Conservation (phyloP, 2,329 filamentous ascomycete genomes). For the Fusarium subtropicale region DNA sequence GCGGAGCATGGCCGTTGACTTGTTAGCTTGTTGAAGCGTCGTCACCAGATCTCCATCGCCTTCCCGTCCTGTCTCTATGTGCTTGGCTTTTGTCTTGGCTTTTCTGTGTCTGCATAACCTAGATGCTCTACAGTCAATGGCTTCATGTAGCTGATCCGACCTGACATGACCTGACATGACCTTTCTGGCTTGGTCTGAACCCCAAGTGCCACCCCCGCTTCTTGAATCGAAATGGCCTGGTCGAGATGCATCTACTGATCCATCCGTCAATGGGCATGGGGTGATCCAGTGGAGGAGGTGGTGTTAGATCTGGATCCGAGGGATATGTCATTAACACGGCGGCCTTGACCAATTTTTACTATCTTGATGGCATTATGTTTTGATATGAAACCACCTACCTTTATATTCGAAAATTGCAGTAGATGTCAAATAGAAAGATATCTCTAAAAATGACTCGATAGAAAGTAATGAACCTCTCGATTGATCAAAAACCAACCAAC, state of each 20-base stretch:
- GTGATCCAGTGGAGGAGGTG: slow-evolving; percentile 23
- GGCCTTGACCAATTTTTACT: background rate
- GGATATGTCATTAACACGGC: background rate
- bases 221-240: slow-evolving; percentile 14
- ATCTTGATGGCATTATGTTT: background rate
- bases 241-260: slow-evolving; percentile 14
- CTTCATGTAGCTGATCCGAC: slow-evolving; percentile 17
- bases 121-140: slow-evolving; percentile 7
- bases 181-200: background rate
- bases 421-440: background rate
- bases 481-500: slow-evolving; percentile 11
- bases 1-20: slow-evolving; percentile 7
- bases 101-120: background rate
- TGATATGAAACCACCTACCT: background rate
- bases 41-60: slow-evolving; percentile 1
- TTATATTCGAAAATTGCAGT: too few relatives aligned
- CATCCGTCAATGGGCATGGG: slow-evolving; percentile 18
- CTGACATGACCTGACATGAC: slow-evolving; percentile 4
- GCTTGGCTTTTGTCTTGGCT: slow-evolving; percentile 23
- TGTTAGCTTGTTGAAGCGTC: slow-evolving; percentile 8
- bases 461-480: background rate
- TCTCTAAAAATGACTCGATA: background rate
- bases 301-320: slow-evolving; percentile 18
- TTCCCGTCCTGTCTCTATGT: background rate
- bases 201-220: slow-evolving; percentile 38